phyloP scores from a whole-genome alignment of 176 grass and related monocot species.

The Musa beccarii region DNA sequence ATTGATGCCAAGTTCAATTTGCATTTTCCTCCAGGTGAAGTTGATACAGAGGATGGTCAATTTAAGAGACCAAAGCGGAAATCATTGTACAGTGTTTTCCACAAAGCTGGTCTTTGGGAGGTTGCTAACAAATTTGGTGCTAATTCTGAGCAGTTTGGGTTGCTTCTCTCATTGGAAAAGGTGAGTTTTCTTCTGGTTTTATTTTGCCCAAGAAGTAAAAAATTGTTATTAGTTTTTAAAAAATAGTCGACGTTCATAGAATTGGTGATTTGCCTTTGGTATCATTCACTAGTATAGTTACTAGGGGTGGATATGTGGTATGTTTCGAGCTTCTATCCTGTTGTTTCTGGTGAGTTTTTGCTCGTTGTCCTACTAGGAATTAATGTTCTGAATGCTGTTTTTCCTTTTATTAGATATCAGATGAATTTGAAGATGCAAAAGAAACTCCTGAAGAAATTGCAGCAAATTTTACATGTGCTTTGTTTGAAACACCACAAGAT shows the following conservation, averaged over 20 bases:
- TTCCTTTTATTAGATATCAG: slow-evolving; percentile 48
- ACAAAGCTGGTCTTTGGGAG: slow-evolving; percentile 95
- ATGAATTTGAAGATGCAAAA: slow-evolving; percentile 75
- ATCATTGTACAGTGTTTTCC: slow-evolving; percentile 75
- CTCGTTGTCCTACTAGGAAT: not conserved
- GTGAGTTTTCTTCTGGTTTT: slow-evolving; percentile 19
- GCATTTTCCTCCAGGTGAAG: slow-evolving; percentile 91
- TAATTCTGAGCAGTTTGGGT: slow-evolving; percentile 80
- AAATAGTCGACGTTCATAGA: too few relatives aligned
- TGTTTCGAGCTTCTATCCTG: not conserved
- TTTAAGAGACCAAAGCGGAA: slow-evolving; percentile 94
- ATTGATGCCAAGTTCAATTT: slow-evolving; percentile 92
- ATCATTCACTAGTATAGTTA: too few relatives aligned
- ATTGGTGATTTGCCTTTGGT: too few relatives aligned
- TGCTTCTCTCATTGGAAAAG: slow-evolving; percentile 66
- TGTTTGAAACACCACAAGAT: slow-evolving; percentile 87
- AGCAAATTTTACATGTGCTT: slow-evolving; percentile 78
- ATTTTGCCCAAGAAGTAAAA: not conserved
- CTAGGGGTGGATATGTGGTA: not conserved
- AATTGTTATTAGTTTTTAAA: not conserved
- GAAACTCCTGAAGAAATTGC: slow-evolving; percentile 87
- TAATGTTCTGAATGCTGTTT: not conserved
- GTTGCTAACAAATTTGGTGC: slow-evolving; percentile 87
- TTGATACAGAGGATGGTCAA: slow-evolving; percentile 69
- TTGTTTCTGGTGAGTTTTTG: not conserved